Conservation (phyloP, 495 filamentous ascomycete species). For the Glonium stellatum region DNA sequence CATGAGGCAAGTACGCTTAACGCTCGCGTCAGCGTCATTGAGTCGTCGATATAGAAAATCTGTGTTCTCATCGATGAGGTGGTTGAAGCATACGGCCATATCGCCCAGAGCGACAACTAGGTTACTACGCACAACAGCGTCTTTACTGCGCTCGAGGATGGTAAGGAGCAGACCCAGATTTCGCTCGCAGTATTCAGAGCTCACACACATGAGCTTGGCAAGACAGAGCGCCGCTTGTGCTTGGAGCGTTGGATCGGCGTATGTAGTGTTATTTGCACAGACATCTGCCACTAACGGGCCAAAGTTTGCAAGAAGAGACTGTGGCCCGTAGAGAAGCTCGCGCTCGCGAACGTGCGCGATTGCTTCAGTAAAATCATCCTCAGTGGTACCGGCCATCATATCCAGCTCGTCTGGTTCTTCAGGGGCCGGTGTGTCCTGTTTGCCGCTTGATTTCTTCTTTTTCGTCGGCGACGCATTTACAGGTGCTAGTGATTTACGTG, state of each 20-base stretch:
- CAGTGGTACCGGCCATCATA: slow-evolving; percentile 91
- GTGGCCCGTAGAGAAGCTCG: slow-evolving; percentile 81
- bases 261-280: slow-evolving; percentile 85
- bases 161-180: slow-evolving; percentile 94
- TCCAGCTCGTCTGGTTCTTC: slow-evolving; percentile 77
- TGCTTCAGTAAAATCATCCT: slow-evolving; percentile 97
- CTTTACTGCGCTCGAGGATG: slow-evolving; percentile 87
- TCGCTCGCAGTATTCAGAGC: slow-evolving; percentile 82
- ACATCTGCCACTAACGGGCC: slow-evolving; percentile 88
- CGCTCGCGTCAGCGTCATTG: slow-evolving; percentile 77
- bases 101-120: slow-evolving; percentile 95
- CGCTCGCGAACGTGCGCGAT: slow-evolving; percentile 91
- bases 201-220: slow-evolving; percentile 89
- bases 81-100: slow-evolving; percentile 99
- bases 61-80: slow-evolving; percentile 97
- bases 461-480: slow-evolving; percentile 35
- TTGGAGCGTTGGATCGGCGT: slow-evolving; percentile 79
- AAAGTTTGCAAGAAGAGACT: slow-evolving; percentile 80
- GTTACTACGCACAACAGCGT: slow-evolving; percentile 87
- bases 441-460: slow-evolving; percentile 34
- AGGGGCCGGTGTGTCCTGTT: slow-evolving; percentile 5
- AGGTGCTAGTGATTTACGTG: slow-evolving; percentile 17
- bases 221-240: slow-evolving; percentile 92
- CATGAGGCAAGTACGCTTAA: slow-evolving; percentile 98
- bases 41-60: slow-evolving; percentile 94